Base-by-base conservation (phyloP, 2,329 filamentous ascomycete genomes). In the Penicillium polonicum region DNA sequence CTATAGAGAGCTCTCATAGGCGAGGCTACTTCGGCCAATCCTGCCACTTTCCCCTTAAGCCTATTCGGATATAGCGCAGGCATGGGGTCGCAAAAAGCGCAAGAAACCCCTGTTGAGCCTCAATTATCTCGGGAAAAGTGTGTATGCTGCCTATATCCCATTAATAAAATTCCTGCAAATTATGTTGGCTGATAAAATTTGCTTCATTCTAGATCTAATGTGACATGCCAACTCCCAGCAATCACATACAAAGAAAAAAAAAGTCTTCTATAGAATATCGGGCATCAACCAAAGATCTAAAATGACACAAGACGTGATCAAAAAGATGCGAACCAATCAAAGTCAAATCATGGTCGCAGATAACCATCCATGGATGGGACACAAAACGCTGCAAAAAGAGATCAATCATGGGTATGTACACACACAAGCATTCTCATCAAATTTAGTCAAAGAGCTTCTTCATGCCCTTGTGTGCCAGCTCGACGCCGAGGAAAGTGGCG, bases 401-500 rank as follows among this genome's bases (percentile, higher is more conserved):
- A 52, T 21, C 50, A 45, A 53, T 48, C 52, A 41, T 36, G 50
- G 50, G 46, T 55, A 55, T 58, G 23, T 58, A 55, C 42, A 55
- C 36, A 57, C 52, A 31, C 29, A 52, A 44, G 29, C 39, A 52
- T 25, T 36, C 23, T 43, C 4, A 29, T 29, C 25, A 43, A 42
- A 19, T 35, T 39, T 67, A 69, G 48, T 73, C 75, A 56, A 81
- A 80, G 3, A 79, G 50, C 64, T 74, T 78, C 60, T 75, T 78
- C 78, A 82, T 80, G 49, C 76, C 75, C 66, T 80, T 78, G 66
- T 81, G 79, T 7, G 79, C 79, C 44, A 82, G 67, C 57, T 82
- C 79, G 17, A 82, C 79, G 57, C 79, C 79, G 29, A 80, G 68
- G 66, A 99, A 99, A 2, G 94, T 97, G 33, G 94, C 94, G 2